A percentile compares a stretch with the other conserved stretches of the same genome.
Conservation (phyloP, 1,284 basidiomycete species). For the Vanrija sp. region DNA sequence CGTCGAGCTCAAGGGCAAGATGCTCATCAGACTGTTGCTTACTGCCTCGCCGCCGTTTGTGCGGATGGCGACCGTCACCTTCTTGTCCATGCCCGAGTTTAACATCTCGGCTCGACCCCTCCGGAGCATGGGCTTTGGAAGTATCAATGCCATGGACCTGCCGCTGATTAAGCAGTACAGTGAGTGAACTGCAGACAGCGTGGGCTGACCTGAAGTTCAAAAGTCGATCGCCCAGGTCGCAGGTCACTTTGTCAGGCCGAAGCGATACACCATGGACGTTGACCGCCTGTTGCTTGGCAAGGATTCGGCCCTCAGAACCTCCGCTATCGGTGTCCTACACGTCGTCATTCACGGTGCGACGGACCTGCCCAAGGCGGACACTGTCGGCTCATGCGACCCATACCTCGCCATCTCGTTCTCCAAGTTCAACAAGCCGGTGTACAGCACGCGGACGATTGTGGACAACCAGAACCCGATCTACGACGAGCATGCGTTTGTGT, state of each 20-base stretch:
- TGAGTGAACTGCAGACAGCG: too few species aligned
- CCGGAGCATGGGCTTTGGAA: constrained; percentile 24
- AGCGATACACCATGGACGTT: constrained; percentile 45
- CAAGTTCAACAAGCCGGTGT: constrained; percentile 47
- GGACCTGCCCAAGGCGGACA: constrained; percentile 41
- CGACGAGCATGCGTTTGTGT: constrained; percentile 36
- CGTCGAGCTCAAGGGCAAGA: constrained; percentile 31
- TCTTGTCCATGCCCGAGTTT: constrained; percentile 46
- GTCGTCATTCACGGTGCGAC: constrained; percentile 41
- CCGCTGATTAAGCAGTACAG: constrained; percentile 43
- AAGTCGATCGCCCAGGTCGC: constrained; percentile 45
- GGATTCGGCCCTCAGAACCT: constrained; percentile 35
- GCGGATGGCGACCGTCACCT: constrained; percentile 41
- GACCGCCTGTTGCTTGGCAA: constrained; percentile 46
- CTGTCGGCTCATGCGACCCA: constrained; percentile 46
- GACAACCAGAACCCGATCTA: constrained; percentile 41
- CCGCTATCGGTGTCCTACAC: constrained; percentile 44
- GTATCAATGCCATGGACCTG: constrained; percentile 48
- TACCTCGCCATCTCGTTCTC: constrained; percentile 43
- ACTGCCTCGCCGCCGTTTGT: constrained; percentile 48
- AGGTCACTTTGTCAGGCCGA: constrained; percentile 42
- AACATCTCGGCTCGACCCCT: constrained; percentile 49
- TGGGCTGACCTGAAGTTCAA: constrained; percentile 17
- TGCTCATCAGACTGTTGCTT: constrained; percentile 39
- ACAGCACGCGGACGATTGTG: constrained; percentile 46